Conservation (phyloP, 805 yeast species). For the Barnettozyma populi region DNA sequence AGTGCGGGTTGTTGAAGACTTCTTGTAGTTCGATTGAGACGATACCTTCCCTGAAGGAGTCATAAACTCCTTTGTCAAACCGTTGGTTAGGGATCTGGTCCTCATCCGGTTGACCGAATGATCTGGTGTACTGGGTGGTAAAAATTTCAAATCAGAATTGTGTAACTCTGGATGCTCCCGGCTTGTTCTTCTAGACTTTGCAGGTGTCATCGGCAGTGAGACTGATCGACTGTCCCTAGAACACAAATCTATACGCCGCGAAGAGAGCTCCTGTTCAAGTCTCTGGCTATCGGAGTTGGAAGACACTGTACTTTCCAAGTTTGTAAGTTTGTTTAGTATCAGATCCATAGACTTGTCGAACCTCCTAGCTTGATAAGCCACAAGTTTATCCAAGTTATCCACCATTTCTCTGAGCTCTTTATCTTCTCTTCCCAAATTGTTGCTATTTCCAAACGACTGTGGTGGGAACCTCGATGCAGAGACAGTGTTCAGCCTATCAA, state of each 20-base stretch:
- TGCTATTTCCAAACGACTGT: neutral
- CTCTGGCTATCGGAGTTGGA: neutral
- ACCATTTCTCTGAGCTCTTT: neutral
- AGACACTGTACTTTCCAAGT: neutral
- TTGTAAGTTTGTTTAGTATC: neutral
- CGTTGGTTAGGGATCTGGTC: neutral
- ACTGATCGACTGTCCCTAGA: neutral
- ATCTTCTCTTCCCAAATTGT: neutral
- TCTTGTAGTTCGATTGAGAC: neutral
- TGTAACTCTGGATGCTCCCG: neutral
- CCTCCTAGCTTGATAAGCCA: neutral
- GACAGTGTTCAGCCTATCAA: slow-evolving; percentile 1
- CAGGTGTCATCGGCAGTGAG: neutral
- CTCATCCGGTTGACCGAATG: neutral
- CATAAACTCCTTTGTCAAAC: neutral
- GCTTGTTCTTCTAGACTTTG: neutral
- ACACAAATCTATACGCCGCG: neutral
- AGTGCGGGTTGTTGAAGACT: neutral
- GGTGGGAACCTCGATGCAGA: neutral
- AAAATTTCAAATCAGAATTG: neutral
- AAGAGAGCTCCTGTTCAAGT: neutral
- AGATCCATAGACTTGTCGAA: neutral
- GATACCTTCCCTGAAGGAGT: neutral
- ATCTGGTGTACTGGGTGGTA: neutral
- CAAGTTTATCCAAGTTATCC: neutral